A percentile compares a stretch with the other conserved stretches of the same genome.
Conservation (phyloP, 2,329 filamentous ascomycete species). For the Thermoascus crustaceus region DNA sequence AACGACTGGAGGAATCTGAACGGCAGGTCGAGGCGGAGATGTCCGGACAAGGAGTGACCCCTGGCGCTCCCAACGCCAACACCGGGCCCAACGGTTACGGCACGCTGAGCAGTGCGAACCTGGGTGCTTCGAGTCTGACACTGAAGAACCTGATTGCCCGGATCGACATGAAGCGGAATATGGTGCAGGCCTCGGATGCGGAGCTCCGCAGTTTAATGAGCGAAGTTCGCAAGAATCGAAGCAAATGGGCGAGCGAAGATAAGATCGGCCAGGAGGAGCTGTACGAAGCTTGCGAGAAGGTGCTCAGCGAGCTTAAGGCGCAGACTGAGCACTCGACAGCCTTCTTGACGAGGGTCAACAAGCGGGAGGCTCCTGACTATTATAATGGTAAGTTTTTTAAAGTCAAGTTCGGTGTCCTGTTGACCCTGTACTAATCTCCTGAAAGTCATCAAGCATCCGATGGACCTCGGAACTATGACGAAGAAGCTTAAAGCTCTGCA, state of each 20-base stretch:
- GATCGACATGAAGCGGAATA: slow-evolving; percentile 85
- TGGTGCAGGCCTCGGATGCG: slow-evolving; percentile 85
- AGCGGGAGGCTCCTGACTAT: slow-evolving; percentile 94
- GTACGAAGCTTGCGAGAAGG: slow-evolving; percentile 94
- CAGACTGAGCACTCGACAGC: slow-evolving; percentile 97
- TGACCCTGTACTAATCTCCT: slow-evolving; percentile 14
- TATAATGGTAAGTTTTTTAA: slow-evolving; percentile 64
- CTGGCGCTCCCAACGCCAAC: slow-evolving; percentile 47
- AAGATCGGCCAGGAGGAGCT: slow-evolving; percentile 96
- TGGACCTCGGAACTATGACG: slow-evolving; percentile 97
- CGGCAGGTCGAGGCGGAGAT: slow-evolving; percentile 94
- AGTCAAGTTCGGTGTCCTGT: not conserved
- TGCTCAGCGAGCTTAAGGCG: slow-evolving; percentile 91
- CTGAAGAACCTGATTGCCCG: slow-evolving; percentile 94
- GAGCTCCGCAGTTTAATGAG: slow-evolving; percentile 90
- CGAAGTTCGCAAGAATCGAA: slow-evolving; percentile 93
- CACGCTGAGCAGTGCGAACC: slow-evolving; percentile 83
- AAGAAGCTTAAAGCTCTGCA: slow-evolving; percentile 81
- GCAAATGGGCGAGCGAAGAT: slow-evolving; percentile 98
- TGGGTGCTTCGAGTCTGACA: slow-evolving; percentile 90
- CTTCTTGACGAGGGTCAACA: slow-evolving; percentile 89
- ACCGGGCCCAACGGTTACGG: slow-evolving; percentile 63
- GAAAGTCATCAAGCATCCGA: slow-evolving; percentile 84
- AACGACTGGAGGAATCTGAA: slow-evolving; percentile 92
- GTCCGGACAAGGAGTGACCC: slow-evolving; percentile 51